Evolutionary conservation across 1,284 basidiomycete genomes (phyloP), one percentile per base, ranked within the genome.

Genomic region (Tilletiaria anomala): DNA sequence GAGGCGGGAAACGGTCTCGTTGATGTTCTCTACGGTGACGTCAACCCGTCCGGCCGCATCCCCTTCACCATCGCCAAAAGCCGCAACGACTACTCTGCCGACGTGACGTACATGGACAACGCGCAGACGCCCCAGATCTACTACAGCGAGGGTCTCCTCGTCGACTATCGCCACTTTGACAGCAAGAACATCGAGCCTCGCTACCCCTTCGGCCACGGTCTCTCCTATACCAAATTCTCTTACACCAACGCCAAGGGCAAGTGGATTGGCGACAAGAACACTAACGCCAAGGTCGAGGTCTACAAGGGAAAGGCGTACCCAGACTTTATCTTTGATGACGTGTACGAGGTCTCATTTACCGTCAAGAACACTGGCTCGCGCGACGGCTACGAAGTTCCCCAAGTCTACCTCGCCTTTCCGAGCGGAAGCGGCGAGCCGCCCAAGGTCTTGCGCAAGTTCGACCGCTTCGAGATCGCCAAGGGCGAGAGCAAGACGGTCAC

Each of bases 141-240:
- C n/a, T 70, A 84, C 64, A 75, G 70, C 4, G 83, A 85, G 76
- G 73, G 74, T 8, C 62, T 84, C 34, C 68, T 76, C 54, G 78
- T 85, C 57, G 83, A 84, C 68, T 71, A 72, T 60, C 68, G 65
- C 46, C 69, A 68, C 65, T 86, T 86, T 61, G 80, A 84, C 51
- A 71, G 75, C 39, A 73, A 78, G 50, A 66, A 72, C 45, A 76
- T 78, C 44, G 68, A 67, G 1, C 78, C 78, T 0, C 70, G 76
- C 16, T 80, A 71, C 62, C 78, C 80, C 57, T 88, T 87, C 61
- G 85, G 85, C 0, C 85, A 77, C 63, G 85, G 85, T 0, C 67
- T 89, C 53, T 82, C 79, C 44, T 91, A 89, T 70, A 81, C 86
- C 24, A 74, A 69, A 0, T 62, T 61, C 26, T 32, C 15, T 5